Evolutionary conservation across 2,329 filamentous ascomycete genomes (phyloP).

Genomic region (Diaporthe capsici): DNA sequence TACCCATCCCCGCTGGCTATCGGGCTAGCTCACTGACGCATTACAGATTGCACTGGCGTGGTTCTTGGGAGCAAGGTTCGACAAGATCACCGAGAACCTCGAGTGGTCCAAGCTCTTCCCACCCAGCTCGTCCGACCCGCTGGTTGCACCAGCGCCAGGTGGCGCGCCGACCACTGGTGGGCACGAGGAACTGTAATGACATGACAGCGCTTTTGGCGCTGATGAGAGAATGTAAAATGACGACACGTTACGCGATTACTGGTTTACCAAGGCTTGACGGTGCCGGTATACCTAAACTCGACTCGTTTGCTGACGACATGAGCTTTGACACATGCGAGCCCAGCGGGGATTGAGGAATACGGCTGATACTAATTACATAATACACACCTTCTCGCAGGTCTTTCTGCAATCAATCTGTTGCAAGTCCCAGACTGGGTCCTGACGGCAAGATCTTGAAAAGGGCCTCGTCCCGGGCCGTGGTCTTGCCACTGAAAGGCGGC

Average conservation of each 20-base stretch:
- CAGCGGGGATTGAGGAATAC: slow-evolving; percentile 32
- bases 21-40: not conserved
- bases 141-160: slow-evolving; percentile 44
- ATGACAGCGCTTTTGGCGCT: slow-evolving; percentile 23
- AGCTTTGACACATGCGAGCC: slow-evolving; percentile 32
- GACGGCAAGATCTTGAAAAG: not conserved
- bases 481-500: not conserved
- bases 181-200: slow-evolving; percentile 51
- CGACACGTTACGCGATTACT: slow-evolving; percentile 35
- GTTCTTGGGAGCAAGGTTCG: slow-evolving; percentile 86
- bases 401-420: not conserved
- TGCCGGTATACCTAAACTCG: slow-evolving; percentile 5
- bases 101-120: slow-evolving; percentile 43
- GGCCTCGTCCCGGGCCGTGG: not conserved
- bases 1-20: slow-evolving; percentile 43
- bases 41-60: slow-evolving; percentile 81
- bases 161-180: slow-evolving; percentile 26
- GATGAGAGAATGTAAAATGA: slow-evolving; percentile 40
- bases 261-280: slow-evolving; percentile 21
- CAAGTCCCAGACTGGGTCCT: not conserved
- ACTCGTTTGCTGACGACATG: slow-evolving; percentile 16
- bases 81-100: slow-evolving; percentile 74
- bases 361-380: slow-evolving; percentile 42
- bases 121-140: slow-evolving; percentile 38
- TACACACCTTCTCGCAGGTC: slow-evolving; percentile 27